Percentiles rank a stretch among this genome's conserved stretches.
Evolutionary conservation across 139 green algal species (phyloP).

Genomic region (Yamagishiella unicocca): DNA sequence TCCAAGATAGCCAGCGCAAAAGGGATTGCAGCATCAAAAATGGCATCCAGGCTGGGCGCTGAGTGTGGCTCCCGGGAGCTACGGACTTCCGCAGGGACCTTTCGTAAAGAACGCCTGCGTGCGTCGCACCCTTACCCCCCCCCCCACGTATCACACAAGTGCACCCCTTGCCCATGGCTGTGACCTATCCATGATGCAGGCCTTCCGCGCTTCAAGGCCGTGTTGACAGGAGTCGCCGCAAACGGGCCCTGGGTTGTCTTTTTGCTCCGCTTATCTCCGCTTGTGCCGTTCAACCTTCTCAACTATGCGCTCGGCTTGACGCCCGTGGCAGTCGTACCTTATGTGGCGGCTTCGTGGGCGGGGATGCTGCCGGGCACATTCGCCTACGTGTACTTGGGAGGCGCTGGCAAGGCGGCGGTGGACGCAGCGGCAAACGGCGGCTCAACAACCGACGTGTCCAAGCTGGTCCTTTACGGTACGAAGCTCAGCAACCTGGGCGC

Average conservation of each 20-base stretch:
- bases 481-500: too few species aligned
- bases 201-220: constrained; percentile 61
- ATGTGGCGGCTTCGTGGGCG: constrained; percentile 80
- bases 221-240: constrained; percentile 64
- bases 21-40: too few species aligned
- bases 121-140: too few species aligned
- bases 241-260: constrained; percentile 69
- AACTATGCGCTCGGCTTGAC: constrained; percentile 78
- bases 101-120: too few species aligned
- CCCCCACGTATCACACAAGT: too few species aligned
- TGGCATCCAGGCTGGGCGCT: too few species aligned
- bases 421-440: constrained; percentile 56
- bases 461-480: constrained; percentile 70
- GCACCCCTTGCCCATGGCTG: too few species aligned
- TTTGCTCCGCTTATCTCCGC: constrained; percentile 80
- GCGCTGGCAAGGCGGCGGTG: constrained; percentile 65
- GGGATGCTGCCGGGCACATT: constrained; percentile 89
- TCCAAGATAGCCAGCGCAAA: too few species aligned
- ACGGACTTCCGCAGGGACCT: too few species aligned
- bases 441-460: constrained; percentile 1
- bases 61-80: too few species aligned
- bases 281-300: constrained; percentile 82
- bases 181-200: too few species aligned
- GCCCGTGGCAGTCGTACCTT: constrained; percentile 59
- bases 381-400: constrained; percentile 85